Evolutionary conservation across 192 early-diverging fungal genomes (phyloP).

Genomic region (Coemansia sp.): DNA sequence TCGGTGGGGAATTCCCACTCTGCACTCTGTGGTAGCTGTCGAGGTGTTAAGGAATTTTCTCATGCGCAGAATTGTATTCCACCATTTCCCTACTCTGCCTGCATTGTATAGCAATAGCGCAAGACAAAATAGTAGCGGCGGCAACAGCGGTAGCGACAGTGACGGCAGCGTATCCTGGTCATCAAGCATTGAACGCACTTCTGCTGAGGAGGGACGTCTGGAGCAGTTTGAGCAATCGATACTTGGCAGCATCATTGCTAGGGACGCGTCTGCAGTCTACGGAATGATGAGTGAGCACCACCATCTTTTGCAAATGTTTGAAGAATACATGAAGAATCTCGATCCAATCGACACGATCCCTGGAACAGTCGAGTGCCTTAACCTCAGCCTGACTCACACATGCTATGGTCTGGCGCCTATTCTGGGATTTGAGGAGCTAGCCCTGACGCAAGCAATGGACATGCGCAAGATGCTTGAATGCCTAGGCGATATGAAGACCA

Average conservation of each 20-base stretch:
- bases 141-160: neutral
- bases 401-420: slow-evolving; percentile 49
- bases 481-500: slow-evolving; percentile 38
- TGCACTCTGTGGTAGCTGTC: slow-evolving; percentile 35
- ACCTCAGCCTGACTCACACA: slow-evolving; percentile 25
- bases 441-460: slow-evolving; percentile 46
- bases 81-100: neutral
- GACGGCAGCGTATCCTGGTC: slow-evolving; percentile 13
- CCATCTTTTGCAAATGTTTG: slow-evolving; percentile 32
- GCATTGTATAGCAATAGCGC: neutral
- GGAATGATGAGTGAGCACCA: slow-evolving; percentile 54
- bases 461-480: slow-evolving; percentile 42
- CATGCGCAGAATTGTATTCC: slow-evolving; percentile 30
- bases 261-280: slow-evolving; percentile 48
- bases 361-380: slow-evolving; percentile 19
- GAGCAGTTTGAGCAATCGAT: slow-evolving; percentile 41
- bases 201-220: slow-evolving; percentile 31
- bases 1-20: slow-evolving; percentile 46
- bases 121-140: neutral
- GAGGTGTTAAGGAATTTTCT: slow-evolving; percentile 42
- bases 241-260: slow-evolving; percentile 32
- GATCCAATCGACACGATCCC: slow-evolving; percentile 9
- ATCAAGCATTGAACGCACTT: neutral
- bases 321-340: slow-evolving; percentile 13
- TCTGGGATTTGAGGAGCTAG: slow-evolving; percentile 40